Evolutionary conservation across 495 filamentous ascomycete genomes (phyloP).

Genomic region (Neurospora sp.): DNA sequence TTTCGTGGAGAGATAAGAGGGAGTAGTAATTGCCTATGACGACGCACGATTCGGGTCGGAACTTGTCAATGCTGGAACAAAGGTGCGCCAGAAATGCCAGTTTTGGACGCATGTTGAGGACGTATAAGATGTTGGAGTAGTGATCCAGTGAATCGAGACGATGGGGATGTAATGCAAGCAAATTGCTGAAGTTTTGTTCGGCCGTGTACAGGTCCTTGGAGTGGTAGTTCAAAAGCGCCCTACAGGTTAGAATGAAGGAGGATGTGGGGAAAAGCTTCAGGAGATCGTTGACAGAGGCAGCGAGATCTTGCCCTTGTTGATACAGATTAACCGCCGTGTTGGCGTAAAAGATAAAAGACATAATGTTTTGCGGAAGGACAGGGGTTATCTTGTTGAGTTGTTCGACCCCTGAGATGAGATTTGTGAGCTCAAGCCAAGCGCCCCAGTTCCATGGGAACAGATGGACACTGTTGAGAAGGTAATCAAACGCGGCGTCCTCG

Average conservation of each 20-base stretch:
- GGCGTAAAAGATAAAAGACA: slow-evolving; percentile 88
- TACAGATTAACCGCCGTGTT: slow-evolving; percentile 86
- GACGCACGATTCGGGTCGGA: slow-evolving; percentile 93
- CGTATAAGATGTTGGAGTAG: slow-evolving; percentile 95
- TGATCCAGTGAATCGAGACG: slow-evolving; percentile 85
- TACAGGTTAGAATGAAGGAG: slow-evolving; percentile 80
- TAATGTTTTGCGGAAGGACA: slow-evolving; percentile 76
- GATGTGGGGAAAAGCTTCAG: slow-evolving; percentile 74
- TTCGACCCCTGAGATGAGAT: slow-evolving; percentile 64
- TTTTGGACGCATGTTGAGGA: slow-evolving; percentile 77
- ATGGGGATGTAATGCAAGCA: slow-evolving; percentile 73
- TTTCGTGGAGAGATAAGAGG: slow-evolving; percentile 87
- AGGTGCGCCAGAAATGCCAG: slow-evolving; percentile 87
- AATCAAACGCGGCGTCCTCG: slow-evolving; percentile 69
- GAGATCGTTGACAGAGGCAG: slow-evolving; percentile 64
- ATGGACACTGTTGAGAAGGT: slow-evolving; percentile 76
- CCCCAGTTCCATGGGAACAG: slow-evolving; percentile 92
- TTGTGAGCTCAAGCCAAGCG: slow-evolving; percentile 81
- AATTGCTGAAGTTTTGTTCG: slow-evolving; percentile 71
- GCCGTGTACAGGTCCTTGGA: slow-evolving; percentile 87
- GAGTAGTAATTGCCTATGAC: slow-evolving; percentile 98
- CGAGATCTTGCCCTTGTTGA: slow-evolving; percentile 64
- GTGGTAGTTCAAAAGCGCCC: slow-evolving; percentile 83
- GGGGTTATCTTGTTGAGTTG: slow-evolving; percentile 46
- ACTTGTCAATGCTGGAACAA: slow-evolving; percentile 83